phyloP scores from a whole-genome alignment of 371 early-diverging fungal genomes.

The Apophysomyces trapeziformis region DNA sequence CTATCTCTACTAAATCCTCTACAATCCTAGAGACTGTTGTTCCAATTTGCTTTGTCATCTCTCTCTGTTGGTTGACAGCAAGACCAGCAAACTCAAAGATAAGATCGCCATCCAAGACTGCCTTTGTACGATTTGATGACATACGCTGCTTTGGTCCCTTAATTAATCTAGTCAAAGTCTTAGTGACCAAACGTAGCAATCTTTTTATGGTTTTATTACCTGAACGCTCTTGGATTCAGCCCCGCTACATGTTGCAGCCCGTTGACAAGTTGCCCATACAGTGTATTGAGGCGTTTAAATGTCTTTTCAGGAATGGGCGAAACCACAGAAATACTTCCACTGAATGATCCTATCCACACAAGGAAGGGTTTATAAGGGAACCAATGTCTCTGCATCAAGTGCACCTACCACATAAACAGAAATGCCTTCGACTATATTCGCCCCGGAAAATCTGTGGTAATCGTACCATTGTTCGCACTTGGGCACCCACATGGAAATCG shows the following conservation, averaged over 20 bases:
- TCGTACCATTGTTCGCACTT: conserved; percentile 68
- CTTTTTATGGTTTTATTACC: conserved; percentile 37
- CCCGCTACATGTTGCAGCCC: conserved; percentile 85
- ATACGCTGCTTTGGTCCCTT: conserved; percentile 67
- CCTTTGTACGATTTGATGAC: conserved; percentile 67
- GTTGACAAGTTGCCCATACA: conserved; percentile 82
- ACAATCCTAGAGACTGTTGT: conserved; percentile 80
- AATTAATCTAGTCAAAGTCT: conserved; percentile 31
- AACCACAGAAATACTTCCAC: conserved; percentile 76
- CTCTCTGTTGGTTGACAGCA: conserved; percentile 73
- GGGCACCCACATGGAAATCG: conserved; percentile 85
- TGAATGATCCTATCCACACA: conserved; percentile 53
- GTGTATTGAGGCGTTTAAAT: conserved; percentile 81
- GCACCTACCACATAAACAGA: conserved; percentile 57
- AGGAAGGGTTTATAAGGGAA: background rate
- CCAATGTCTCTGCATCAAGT: background rate
- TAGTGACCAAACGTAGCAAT: background rate
- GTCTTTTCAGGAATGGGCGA: conserved; percentile 88
- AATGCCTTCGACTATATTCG: conserved; percentile 44
- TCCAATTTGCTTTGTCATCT: conserved; percentile 89
- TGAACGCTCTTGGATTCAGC: conserved; percentile 90
- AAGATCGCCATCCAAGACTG: conserved; percentile 87
- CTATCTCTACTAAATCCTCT: conserved; percentile 81
- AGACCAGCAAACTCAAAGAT: conserved; percentile 75
- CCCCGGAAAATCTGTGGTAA: conserved; percentile 51